These are phyloP conservation scores for Sutorius eximius DNA, from an alignment of 1,284 basidiomycete species.

Conservation along the genomic window DNA sequence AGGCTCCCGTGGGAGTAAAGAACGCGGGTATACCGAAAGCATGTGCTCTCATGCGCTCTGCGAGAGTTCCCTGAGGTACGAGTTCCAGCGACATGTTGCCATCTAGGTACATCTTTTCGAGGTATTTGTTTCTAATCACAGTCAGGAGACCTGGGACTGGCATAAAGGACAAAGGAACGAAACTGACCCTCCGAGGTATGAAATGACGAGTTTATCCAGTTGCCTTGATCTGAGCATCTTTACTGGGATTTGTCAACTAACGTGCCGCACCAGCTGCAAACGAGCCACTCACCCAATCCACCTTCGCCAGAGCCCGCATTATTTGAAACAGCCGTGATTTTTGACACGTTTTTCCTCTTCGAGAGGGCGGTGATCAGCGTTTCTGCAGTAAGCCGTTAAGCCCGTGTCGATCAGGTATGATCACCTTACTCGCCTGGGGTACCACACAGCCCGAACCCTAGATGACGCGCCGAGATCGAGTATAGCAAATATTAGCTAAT, in stretches of 20 bases:
- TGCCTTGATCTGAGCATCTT: conserved; percentile 74
- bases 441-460: conserved; percentile 76
- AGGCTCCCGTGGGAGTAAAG: conserved; percentile 89
- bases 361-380: conserved; percentile 79
- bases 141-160: neutral
- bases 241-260: conserved; percentile 43
- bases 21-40: conserved; percentile 93
- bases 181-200: conserved; percentile 79
- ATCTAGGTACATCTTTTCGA: conserved; percentile 72
- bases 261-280: neutral
- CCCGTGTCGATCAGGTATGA: neutral
- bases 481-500: neutral
- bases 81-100: conserved; percentile 85
- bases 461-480: conserved; percentile 6
- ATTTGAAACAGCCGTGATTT: conserved; percentile 83
- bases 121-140: conserved; percentile 63
- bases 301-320: conserved; percentile 79
- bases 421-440: conserved; percentile 55
- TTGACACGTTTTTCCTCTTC: conserved; percentile 64
- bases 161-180: neutral
- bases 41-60: conserved; percentile 86
- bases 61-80: conserved; percentile 87
- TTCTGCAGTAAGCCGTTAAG: conserved; percentile 43
- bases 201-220: conserved; percentile 80
- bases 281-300: conserved; percentile 64